These are phyloP conservation scores for Naganishia albida DNA, from an alignment of 1,284 basidiomycete genomes.

Conservation along the genomic window DNA sequence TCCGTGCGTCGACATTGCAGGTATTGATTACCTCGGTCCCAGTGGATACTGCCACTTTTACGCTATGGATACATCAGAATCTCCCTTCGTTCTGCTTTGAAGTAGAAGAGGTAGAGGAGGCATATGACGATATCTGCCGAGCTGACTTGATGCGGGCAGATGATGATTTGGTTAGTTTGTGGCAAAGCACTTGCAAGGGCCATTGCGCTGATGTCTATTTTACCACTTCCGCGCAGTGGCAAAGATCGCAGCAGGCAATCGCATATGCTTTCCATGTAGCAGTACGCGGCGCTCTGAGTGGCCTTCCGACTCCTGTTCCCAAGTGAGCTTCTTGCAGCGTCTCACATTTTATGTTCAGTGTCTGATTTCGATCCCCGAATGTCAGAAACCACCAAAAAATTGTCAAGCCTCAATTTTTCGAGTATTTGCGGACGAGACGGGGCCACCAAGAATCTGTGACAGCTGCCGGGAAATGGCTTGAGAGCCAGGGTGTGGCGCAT, in stretches of 20 bases:
- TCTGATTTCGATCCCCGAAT: neutral
- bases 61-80: slow-evolving; percentile 91
- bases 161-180: slow-evolving; percentile 65
- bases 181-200: neutral
- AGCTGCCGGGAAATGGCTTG: slow-evolving; percentile 16
- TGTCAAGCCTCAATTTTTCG: slow-evolving; percentile 58
- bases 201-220: neutral
- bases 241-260: slow-evolving; percentile 62
- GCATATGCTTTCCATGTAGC: slow-evolving; percentile 83
- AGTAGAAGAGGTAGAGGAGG: slow-evolving; percentile 70
- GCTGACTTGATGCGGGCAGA: slow-evolving; percentile 70
- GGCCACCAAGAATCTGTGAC: slow-evolving; percentile 17
- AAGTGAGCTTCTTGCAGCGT: slow-evolving; percentile 53
- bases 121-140: slow-evolving; percentile 78
- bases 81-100: slow-evolving; percentile 78
- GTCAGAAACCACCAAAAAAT: slow-evolving; percentile 66
- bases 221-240: slow-evolving; percentile 60
- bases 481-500: neutral
- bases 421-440: slow-evolving; percentile 38
- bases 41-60: slow-evolving; percentile 83
- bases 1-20: slow-evolving; percentile 53
- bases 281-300: slow-evolving; percentile 73
- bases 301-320: slow-evolving; percentile 80
- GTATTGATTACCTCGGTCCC: slow-evolving; percentile 79
- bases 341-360: neutral